Conservation (phyloP, 1,139 yeast genomes). For the Candida labiduridarum region DNA sequence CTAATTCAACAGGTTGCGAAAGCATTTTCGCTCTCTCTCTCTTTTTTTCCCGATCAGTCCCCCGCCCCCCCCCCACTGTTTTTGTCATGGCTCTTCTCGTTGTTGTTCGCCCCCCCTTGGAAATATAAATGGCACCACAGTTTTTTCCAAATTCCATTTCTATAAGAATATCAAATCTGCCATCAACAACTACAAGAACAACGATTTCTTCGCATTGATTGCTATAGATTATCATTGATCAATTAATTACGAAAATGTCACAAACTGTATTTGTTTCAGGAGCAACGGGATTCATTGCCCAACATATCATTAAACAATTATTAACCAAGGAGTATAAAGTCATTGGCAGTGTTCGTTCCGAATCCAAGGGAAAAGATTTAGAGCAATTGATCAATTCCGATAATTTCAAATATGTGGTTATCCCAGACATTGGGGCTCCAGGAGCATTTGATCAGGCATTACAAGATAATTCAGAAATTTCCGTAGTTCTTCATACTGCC, state of each 20-base stretch:
- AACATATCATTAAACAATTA: constrained; percentile 30
- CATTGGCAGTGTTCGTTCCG: constrained; percentile 40
- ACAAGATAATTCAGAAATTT: constrained; percentile 29
- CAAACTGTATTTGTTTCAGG: constrained; percentile 24
- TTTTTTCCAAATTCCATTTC: neutral
- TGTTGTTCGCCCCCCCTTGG: neutral
- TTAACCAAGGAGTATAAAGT: constrained; percentile 28
- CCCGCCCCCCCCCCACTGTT: neutral
- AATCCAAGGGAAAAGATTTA: constrained; percentile 28
- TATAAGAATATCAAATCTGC: neutral
- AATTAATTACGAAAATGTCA: no score
- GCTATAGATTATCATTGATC: no score
- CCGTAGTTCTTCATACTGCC: constrained; percentile 33
- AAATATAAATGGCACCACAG: no score
- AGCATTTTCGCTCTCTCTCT: neutral
- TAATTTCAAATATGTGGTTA: constrained; percentile 32
- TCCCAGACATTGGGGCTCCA: constrained; percentile 25
- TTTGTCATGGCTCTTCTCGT: neutral
- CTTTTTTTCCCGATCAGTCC: neutral
- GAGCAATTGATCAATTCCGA: constrained; percentile 12
- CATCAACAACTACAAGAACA: neutral
- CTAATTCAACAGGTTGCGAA: neutral
- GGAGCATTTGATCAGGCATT: constrained; percentile 37
- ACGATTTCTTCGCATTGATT: neutral
- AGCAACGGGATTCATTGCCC: constrained; percentile 35